A percentile compares a stretch with the other conserved stretches of the same genome.
Evolutionary conservation across 2,329 filamentous ascomycete species (phyloP).

Genomic region (Ceratocystis harringtonii): DNA sequence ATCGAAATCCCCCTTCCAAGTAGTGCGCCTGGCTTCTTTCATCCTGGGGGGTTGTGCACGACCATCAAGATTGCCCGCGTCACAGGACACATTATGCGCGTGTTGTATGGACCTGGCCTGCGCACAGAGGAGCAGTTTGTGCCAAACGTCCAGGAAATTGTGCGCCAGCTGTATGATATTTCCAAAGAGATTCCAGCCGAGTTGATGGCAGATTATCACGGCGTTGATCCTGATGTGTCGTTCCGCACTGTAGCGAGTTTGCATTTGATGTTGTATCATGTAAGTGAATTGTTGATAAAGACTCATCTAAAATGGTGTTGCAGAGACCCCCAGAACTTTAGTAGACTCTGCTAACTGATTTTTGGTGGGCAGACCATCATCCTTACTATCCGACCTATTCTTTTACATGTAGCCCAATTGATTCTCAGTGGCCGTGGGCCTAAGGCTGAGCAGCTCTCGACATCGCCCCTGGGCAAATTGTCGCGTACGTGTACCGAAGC

Average conservation of each 20-base stretch:
- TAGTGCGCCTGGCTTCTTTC: conserved; percentile 22
- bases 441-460: conserved; percentile 20
- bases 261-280: conserved; percentile 25
- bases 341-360: not conserved
- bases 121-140: conserved; percentile 24
- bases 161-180: conserved; percentile 20
- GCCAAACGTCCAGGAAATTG: conserved; percentile 24
- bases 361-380: conserved; percentile 21
- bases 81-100: conserved; percentile 22
- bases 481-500: conserved; percentile 23
- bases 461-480: conserved; percentile 21
- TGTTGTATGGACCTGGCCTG: conserved; percentile 23
- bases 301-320: not conserved
- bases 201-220: conserved; percentile 19
- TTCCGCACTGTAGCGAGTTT: conserved; percentile 23
- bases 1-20: conserved; percentile 16
- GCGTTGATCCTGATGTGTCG: conserved; percentile 20
- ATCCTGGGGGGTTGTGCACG: conserved; percentile 22
- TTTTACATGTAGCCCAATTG: conserved; percentile 23
- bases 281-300: conserved; percentile 5
- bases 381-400: conserved; percentile 23
- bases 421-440: conserved; percentile 21
- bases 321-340: not conserved
- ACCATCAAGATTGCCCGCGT: conserved; percentile 22
- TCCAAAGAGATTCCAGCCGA: conserved; percentile 19